Base-by-base conservation (phyloP, 495 filamentous ascomycete species). In the Talaromyces liani region DNA sequence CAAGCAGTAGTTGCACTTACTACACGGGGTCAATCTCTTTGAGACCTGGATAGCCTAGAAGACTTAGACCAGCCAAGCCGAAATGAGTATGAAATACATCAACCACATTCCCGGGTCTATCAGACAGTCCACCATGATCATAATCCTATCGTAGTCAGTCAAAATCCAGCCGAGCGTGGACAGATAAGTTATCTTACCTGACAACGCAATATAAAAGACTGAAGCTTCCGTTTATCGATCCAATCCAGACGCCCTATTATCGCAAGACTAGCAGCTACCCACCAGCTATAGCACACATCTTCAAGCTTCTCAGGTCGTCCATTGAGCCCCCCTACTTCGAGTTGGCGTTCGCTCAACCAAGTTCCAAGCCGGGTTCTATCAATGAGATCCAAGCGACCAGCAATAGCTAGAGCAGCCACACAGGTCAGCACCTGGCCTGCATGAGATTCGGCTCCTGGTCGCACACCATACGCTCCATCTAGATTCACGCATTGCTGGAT, bases 241-340 rank as follows among this genome's bases (percentile, higher is more conserved):
- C 94, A 98, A 73, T 96, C 87, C 45, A 92, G 79, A 64, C 88
- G 85, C 58, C 84, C 90, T 64, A 98, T 90, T 85, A 97, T 97
- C 25, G 87, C 88, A 64, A 98, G 72, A 71, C 92, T 96, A 68
- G 88, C 90, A 61, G 89, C 73, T 25, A 97, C 94, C 94, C 94
- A 98, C 94, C 94, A 98, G 71, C 90, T 95, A 73, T 98, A 98
- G 75, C 94, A 98, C 6, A 96, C 92, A 77, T 98, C 95, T 72
- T 93, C 92, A 60, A 92, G 77, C 78, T 98, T 98, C 77, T 98
- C 95, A 1, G 94, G 94, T 58, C 94, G 83, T 3, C 94, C 94
- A 70, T 98, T 98, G 31, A 98, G 76, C 4, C 94, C 94, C 34
- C 95, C 95, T 25, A 86, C 87, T 8, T 90, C 83, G 14, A 95